These are phyloP conservation scores for Arthrocladium fulminans DNA, from an alignment of 2,329 filamentous ascomycete genomes.

Conservation along the genomic window DNA sequence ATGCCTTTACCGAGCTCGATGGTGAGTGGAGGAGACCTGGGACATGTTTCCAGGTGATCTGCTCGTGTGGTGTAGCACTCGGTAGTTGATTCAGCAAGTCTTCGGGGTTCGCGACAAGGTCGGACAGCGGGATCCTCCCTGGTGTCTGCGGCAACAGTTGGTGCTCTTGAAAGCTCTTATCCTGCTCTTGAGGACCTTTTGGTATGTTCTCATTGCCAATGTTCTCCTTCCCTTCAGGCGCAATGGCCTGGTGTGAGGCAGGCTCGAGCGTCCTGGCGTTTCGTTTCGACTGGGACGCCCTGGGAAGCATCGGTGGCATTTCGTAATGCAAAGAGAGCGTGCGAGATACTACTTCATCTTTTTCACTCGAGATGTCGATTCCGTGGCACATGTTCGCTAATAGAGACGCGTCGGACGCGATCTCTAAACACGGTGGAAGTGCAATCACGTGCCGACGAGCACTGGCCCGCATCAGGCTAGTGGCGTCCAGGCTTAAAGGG, in stretches of 20 bases:
- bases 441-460: not conserved
- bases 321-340: not conserved
- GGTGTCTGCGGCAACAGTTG: constrained; percentile 47
- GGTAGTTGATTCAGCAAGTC: constrained; percentile 43
- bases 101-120: constrained; percentile 53
- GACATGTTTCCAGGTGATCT: constrained; percentile 50
- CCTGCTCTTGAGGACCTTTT: not conserved
- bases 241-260: not conserved
- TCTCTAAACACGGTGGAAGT: not conserved
- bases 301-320: not conserved
- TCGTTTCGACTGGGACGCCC: constrained; percentile 2
- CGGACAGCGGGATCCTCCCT: constrained; percentile 49
- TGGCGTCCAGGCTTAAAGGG: not conserved
- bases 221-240: constrained; percentile 3
- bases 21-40: constrained; percentile 32
- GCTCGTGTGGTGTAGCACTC: constrained; percentile 50
- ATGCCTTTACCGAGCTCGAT: constrained; percentile 42
- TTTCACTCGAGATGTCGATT: not conserved
- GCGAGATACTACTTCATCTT: not conserved
- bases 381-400: too few relatives aligned
- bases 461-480: not conserved
- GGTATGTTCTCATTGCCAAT: not conserved
- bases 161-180: not conserved
- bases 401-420: constrained; percentile 3
- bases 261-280: not conserved